Conservation (phyloP, 2,329 filamentous ascomycete genomes). For the Fusarium begoniae region DNA sequence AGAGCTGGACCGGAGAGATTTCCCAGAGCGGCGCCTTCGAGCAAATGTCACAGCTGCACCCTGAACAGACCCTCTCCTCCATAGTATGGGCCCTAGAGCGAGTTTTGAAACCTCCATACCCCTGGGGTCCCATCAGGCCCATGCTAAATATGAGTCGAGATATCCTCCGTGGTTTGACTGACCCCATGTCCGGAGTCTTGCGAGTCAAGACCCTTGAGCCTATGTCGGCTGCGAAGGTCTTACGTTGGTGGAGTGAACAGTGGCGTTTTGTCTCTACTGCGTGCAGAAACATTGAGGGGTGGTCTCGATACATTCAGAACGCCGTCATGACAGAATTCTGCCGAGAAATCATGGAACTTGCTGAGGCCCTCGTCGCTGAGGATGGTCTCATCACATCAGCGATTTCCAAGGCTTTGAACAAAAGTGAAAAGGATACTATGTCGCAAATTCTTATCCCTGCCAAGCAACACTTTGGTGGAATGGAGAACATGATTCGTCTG, state of each 20-base stretch:
- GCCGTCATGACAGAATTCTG: constrained; percentile 89
- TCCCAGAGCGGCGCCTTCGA: constrained; percentile 54
- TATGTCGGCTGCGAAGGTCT: constrained; percentile 71
- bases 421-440: constrained; percentile 52
- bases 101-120: constrained; percentile 48
- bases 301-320: constrained; percentile 82
- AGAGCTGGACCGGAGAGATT: constrained; percentile 77
- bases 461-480: constrained; percentile 66
- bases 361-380: constrained; percentile 83
- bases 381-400: constrained; percentile 85
- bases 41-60: constrained; percentile 52
- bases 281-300: constrained; percentile 83
- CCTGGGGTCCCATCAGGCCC: constrained; percentile 67
- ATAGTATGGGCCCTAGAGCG: constrained; percentile 56
- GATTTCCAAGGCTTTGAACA: constrained; percentile 52
- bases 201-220: constrained; percentile 64
- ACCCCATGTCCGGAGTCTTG: constrained; percentile 64
- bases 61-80: constrained; percentile 52
- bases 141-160: constrained; percentile 67
- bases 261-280: constrained; percentile 86
- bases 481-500: constrained; percentile 89
- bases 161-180: constrained; percentile 65
- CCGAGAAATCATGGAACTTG: constrained; percentile 93
- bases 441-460: constrained; percentile 51
- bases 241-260: constrained; percentile 83